Conservation (phyloP, 78 protist genomes). For the Corallochytrium limacisporum region DNA sequence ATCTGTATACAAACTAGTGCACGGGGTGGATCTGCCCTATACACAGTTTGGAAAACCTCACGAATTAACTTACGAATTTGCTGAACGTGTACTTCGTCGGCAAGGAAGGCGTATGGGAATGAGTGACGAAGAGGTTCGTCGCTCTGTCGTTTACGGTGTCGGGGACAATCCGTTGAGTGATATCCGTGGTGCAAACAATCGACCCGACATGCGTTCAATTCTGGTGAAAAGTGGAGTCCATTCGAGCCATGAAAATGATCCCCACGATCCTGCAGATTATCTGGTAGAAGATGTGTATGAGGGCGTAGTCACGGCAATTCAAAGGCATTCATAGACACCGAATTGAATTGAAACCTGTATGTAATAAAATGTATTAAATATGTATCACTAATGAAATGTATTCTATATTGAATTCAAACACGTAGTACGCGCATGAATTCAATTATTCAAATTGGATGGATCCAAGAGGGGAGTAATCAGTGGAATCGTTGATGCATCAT, state of each 20-base stretch:
- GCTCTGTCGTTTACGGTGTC: conserved; percentile 1
- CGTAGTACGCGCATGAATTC: too few relatives aligned
- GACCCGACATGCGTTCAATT: not conserved
- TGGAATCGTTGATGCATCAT: too few relatives aligned
- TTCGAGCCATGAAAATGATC: not conserved
- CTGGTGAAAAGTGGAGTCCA: not conserved
- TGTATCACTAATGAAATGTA: too few relatives aligned
- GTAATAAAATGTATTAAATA: too few relatives aligned
- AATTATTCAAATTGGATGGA: too few relatives aligned
- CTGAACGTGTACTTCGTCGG: not conserved
- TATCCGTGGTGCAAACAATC: conserved; percentile 6
- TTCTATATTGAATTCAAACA: too few relatives aligned
- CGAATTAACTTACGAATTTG: not conserved
- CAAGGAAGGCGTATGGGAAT: not conserved
- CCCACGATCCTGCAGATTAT: not conserved
- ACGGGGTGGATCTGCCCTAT: not conserved
- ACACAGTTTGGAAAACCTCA: conserved; percentile 10
- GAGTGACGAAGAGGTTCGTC: too few relatives aligned
- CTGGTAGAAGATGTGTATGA: conserved; percentile 1
- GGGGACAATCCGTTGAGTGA: not conserved
- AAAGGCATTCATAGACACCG: too few relatives aligned
- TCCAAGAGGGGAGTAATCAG: too few relatives aligned
- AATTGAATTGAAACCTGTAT: too few relatives aligned
- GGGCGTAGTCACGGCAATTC: too few relatives aligned
- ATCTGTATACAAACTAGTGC: not conserved